A percentile compares a stretch with the other conserved stretches of the same genome.
phyloP scores from a whole-genome alignment of 805 yeast genomes.

The Zygoascus biomembranicola region DNA sequence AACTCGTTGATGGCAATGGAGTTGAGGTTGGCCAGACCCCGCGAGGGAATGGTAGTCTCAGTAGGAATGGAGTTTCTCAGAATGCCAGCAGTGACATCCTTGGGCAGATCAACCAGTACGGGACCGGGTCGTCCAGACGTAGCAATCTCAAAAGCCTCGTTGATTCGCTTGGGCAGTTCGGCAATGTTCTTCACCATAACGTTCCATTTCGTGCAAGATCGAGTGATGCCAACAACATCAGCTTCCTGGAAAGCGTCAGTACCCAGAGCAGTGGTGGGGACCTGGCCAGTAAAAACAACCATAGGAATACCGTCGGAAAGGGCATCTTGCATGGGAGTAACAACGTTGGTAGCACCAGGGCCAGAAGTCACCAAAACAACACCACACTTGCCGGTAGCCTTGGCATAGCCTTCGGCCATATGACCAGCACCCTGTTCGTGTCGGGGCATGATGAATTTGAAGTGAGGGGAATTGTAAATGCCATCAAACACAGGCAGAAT shows the following conservation, averaged over 20 bases:
- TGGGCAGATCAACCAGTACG: conserved; percentile 93
- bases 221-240: conserved; percentile 91
- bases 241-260: conserved; percentile 99
- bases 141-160: conserved; percentile 97
- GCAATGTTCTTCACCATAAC: conserved; percentile 95
- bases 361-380: conserved; percentile 98
- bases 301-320: conserved; percentile 95
- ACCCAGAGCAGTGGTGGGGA: conserved; percentile 90
- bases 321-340: conserved; percentile 98
- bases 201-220: conserved; percentile 98
- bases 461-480: conserved; percentile 80
- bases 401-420: conserved; percentile 99
- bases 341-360: conserved; percentile 97
- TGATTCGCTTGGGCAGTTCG: conserved; percentile 89
- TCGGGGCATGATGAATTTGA: conserved; percentile 85
- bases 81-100: conserved; percentile 93
- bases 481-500: conserved; percentile 97
- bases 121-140: conserved; percentile 97
- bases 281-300: conserved; percentile 97
- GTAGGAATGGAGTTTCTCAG: conserved; percentile 85
- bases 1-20: conserved; percentile 62
- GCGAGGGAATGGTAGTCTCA: conserved; percentile 55
- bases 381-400: conserved; percentile 94
- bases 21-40: conserved; percentile 62
- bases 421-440: conserved; percentile 99